A percentile compares a stretch with the other conserved stretches of the same genome.
phyloP scores from a whole-genome alignment of 192 early-diverging fungal genomes.

The Spinellus fusiger region DNA sequence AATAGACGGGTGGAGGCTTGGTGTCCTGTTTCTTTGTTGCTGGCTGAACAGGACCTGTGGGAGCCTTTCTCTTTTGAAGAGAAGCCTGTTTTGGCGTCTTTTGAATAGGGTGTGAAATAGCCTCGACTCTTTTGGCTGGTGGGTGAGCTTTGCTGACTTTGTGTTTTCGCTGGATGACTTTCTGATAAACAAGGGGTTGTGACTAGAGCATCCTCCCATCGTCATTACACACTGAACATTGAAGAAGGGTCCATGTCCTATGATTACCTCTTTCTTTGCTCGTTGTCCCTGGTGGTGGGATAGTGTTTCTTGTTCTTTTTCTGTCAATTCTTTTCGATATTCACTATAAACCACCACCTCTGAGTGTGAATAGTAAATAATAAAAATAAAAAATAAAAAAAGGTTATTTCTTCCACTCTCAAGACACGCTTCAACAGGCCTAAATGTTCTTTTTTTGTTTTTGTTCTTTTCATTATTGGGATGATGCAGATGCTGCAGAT shows the following conservation, averaged over 20 bases:
- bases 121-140: background rate
- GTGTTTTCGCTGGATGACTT: background rate
- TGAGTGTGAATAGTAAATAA: background rate
- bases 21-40: too few species aligned
- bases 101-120: conserved; percentile 6
- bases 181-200: conserved; percentile 2
- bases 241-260: background rate
- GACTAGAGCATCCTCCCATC: background rate
- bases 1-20: too few species aligned
- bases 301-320: conserved; percentile 5
- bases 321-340: conserved; percentile 21
- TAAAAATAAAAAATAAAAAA: background rate
- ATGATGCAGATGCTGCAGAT: too few species aligned
- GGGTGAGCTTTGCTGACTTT: background rate
- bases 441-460: too few species aligned
- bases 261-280: background rate
- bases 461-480: too few species aligned
- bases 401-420: background rate
- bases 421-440: too few species aligned
- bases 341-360: conserved; percentile 16
- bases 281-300: background rate
- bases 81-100: too few species aligned
- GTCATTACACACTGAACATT: background rate
- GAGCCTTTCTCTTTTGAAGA: too few species aligned
- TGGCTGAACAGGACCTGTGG: too few species aligned